phyloP scores from a whole-genome alignment of 2,329 filamentous ascomycete species.

The Helminthosporium solani region DNA sequence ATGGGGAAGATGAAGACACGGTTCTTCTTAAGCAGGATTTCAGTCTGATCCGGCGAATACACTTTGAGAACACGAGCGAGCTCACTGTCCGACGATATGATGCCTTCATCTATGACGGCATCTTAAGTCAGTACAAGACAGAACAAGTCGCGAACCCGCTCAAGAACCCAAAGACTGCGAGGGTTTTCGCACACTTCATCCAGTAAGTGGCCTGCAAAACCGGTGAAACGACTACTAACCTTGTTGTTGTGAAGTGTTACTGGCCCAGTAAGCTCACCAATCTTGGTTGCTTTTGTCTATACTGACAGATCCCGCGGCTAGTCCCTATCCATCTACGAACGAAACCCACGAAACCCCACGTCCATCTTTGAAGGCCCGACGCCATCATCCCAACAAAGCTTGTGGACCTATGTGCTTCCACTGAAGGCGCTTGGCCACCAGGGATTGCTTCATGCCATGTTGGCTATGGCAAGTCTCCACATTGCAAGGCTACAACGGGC shows the following conservation, averaged over 20 bases:
- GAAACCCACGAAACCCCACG: constrained; percentile 72
- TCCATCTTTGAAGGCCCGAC: constrained; percentile 59
- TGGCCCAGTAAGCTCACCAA: constrained; percentile 54
- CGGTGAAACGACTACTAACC: background rate
- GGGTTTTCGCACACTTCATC: constrained; percentile 89
- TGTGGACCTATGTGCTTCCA: constrained; percentile 73
- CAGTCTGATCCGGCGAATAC: constrained; percentile 40
- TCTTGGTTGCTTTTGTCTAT: background rate
- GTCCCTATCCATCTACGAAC: constrained; percentile 68
- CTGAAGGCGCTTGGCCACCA: constrained; percentile 80
- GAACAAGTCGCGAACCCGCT: constrained; percentile 62
- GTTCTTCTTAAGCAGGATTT: constrained; percentile 34
- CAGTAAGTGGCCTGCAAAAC: constrained; percentile 44
- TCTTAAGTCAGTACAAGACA: constrained; percentile 48
- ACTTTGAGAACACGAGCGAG: constrained; percentile 38
- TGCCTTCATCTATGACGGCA: constrained; percentile 49
- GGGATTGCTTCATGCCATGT: constrained; percentile 85
- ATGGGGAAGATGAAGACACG: constrained; percentile 21
- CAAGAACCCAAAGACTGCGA: constrained; percentile 74
- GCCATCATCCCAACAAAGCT: constrained; percentile 34
- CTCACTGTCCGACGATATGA: constrained; percentile 46
- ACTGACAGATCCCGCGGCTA: background rate
- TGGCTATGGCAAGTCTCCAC: constrained; percentile 83
- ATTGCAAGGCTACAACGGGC: constrained; percentile 78
- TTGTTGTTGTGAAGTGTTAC: constrained; percentile 57